These are phyloP conservation scores for Citrus unshiu DNA, from an alignment of 345 rosid genomes.

Conservation along the genomic window DNA sequence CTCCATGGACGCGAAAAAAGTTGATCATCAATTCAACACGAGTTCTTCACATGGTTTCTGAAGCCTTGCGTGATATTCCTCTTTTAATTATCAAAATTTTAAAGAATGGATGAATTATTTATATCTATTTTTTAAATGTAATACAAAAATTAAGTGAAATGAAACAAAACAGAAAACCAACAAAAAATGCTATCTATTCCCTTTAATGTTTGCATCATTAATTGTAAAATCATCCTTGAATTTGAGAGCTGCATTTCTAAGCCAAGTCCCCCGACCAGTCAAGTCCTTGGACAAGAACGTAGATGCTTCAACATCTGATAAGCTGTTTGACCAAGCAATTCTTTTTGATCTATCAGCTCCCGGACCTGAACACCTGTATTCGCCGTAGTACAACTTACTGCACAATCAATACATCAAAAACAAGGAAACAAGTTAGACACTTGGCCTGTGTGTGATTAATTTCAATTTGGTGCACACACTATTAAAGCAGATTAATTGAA, in stretches of 20 bases:
- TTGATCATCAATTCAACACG: no score
- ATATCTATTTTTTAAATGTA: no score
- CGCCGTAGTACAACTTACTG: constrained; percentile 55
- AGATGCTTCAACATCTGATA: constrained; percentile 35
- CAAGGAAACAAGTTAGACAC: background rate
- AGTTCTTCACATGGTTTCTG: no score
- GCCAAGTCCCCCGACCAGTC: constrained; percentile 58
- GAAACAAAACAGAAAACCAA: no score
- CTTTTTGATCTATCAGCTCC: constrained; percentile 42
- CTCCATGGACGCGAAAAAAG: no score
- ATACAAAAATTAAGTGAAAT: no score
- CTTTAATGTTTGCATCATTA: constrained; percentile 2
- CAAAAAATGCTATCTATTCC: no score
- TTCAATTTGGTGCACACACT: background rate
- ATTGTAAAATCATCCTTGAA: constrained; percentile 31
- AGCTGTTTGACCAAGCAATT: constrained; percentile 46
- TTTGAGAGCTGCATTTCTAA: constrained; percentile 40
- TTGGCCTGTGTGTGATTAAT: background rate
- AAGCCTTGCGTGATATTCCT: no score
- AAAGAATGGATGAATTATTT: no score
- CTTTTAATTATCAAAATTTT: no score
- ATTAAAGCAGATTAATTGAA: no score
- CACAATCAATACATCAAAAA: background rate
- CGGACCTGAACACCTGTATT: constrained; percentile 55
- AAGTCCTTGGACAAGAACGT: constrained; percentile 43